Conservation (phyloP, 164 flowering plant species). For the Liriodendron chinense region DNA sequence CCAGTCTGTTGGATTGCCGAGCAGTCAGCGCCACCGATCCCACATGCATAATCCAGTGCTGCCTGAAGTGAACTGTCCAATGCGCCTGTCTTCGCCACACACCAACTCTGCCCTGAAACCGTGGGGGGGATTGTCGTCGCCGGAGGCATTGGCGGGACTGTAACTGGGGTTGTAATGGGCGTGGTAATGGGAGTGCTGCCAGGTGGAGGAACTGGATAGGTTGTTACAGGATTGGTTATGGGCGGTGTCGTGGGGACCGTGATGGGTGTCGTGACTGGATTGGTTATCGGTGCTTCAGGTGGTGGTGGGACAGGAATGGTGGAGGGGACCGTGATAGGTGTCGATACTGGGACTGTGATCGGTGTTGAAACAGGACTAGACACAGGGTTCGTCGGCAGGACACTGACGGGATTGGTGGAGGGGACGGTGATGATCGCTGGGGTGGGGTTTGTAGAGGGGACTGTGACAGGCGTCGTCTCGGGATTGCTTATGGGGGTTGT, state of each 20-base stretch:
- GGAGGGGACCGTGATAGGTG: slow-evolving; percentile 15
- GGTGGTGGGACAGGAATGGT: slow-evolving; percentile 1
- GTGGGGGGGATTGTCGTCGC: slow-evolving; percentile 40
- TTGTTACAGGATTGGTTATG: slow-evolving; percentile 48
- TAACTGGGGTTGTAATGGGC: slow-evolving; percentile 31
- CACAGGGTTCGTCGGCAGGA: slow-evolving; percentile 17
- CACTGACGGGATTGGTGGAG: slow-evolving; percentile 32
- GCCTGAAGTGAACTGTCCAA: slow-evolving; percentile 52
- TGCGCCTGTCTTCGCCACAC: slow-evolving; percentile 71
- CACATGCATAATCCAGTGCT: slow-evolving; percentile 95
- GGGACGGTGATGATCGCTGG: slow-evolving; percentile 53
- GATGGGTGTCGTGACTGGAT: slow-evolving; percentile 11
- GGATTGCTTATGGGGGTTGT: slow-evolving; percentile 21
- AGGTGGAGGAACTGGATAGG: slow-evolving; percentile 33
- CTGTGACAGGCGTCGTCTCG: slow-evolving; percentile 10
- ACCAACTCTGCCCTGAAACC: slow-evolving; percentile 79
- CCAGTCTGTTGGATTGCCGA: slow-evolving; percentile 69
- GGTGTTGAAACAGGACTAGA: slow-evolving; percentile 39
- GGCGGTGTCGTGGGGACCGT: slow-evolving; percentile 13
- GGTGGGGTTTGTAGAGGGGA: slow-evolving; percentile 19
- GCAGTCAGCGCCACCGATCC: slow-evolving; percentile 82
- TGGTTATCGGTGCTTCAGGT: slow-evolving; percentile 5
- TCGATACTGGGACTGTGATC: slow-evolving; percentile 17
- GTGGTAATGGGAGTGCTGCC: slow-evolving; percentile 30
- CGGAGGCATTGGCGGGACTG: slow-evolving; percentile 41